These are phyloP conservation scores for Rubia peregrina DNA, from an alignment of 305 asterid species.

Conservation along the genomic window DNA sequence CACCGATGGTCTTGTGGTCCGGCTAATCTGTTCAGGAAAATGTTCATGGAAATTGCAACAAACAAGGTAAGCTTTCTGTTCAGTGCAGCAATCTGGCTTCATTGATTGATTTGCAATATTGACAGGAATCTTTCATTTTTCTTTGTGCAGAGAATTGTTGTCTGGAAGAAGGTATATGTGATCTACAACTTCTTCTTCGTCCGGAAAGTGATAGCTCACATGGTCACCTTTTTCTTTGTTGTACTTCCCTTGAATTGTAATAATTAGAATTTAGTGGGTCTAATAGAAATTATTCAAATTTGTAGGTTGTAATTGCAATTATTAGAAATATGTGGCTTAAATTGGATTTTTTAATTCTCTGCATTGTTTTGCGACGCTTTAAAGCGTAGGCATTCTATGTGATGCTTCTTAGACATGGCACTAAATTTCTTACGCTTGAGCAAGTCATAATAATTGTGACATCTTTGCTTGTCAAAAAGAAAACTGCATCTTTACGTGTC, in stretches of 20 bases:
- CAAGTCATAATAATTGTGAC: too few relatives aligned
- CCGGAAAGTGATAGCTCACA: constrained; percentile 79
- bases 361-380: too few relatives aligned
- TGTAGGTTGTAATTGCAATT: too few relatives aligned
- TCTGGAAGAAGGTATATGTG: constrained; percentile 82
- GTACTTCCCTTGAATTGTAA: constrained; percentile 37
- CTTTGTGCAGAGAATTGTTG: constrained; percentile 55
- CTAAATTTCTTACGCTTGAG: too few relatives aligned
- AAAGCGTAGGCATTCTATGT: too few relatives aligned
- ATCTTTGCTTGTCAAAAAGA: too few relatives aligned
- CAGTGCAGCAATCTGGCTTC: neutral
- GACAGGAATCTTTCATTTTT: neutral
- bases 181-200: constrained; percentile 99
- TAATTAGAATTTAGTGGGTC: too few relatives aligned
- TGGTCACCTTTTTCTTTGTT: constrained; percentile 85
- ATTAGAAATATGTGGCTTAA: too few relatives aligned
- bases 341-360: too few relatives aligned
- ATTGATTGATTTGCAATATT: neutral
- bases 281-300: too few relatives aligned
- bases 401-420: too few relatives aligned
- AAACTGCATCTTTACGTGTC: too few relatives aligned
- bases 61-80: constrained; percentile 34
- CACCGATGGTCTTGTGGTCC: constrained; percentile 76
- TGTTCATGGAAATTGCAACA: constrained; percentile 45
- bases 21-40: constrained; percentile 59